Conservation (phyloP, 495 filamentous ascomycete genomes). For the Bryoglossum gracile region DNA sequence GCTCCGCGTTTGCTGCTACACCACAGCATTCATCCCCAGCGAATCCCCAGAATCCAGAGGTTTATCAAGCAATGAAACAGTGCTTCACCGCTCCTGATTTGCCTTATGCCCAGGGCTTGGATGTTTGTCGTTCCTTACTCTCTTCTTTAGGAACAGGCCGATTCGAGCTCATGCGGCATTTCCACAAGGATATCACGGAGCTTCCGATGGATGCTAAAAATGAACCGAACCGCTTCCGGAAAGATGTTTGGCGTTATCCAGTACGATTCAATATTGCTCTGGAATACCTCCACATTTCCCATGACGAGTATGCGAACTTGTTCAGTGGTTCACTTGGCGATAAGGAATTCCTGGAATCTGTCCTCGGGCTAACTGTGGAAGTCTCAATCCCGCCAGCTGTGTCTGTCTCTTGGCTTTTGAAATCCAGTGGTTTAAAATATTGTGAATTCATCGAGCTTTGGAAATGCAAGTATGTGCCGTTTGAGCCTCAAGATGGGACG, state of each 20-base stretch:
- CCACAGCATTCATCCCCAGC: conserved; percentile 1
- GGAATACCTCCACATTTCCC: conserved; percentile 6
- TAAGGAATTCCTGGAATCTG: too few relatives aligned
- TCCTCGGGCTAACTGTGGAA: too few relatives aligned
- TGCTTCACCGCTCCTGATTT: neutral
- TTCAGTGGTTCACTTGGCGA: too few relatives aligned
- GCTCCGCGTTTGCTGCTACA: neutral
- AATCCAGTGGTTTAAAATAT: too few relatives aligned
- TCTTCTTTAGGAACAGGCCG: neutral
- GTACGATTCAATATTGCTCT: conserved; percentile 1
- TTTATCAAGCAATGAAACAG: neutral
- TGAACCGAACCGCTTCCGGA: neutral
- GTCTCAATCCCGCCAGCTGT: too few relatives aligned
- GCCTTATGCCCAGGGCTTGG: neutral
- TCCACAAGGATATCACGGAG: neutral
- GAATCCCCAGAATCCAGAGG: neutral
- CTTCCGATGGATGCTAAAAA: neutral
- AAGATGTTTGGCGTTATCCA: neutral
- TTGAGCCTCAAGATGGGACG: too few relatives aligned
- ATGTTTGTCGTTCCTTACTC: neutral
- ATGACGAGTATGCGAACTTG: neutral
- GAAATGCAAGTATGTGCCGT: too few relatives aligned
- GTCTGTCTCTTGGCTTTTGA: too few relatives aligned
- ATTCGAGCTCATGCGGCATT: conserved; percentile 3
- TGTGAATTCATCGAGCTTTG: too few relatives aligned